Percentiles rank a stretch among this genome's conserved stretches.
phyloP scores from a whole-genome alignment of 306 rosid species.

The Cicer bijugum region DNA sequence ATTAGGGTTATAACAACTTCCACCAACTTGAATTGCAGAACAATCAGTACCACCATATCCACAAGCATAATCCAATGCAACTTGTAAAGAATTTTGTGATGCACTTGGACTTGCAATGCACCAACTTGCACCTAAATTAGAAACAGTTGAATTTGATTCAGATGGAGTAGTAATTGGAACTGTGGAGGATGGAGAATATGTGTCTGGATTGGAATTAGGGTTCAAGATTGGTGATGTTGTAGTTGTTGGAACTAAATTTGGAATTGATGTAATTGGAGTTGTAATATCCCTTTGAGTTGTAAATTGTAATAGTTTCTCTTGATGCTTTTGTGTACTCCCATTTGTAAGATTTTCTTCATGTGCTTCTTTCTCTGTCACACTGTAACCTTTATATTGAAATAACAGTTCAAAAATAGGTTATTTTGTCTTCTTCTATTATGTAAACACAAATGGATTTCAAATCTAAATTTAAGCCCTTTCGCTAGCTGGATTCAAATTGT shows the following conservation, averaged over 20 bases:
- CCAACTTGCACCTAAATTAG: slow-evolving; percentile 64
- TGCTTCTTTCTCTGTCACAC: slow-evolving; percentile 44
- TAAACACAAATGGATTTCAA: slow-evolving; percentile 10
- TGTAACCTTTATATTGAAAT: slow-evolving; percentile 55
- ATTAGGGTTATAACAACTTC: slow-evolving; percentile 67
- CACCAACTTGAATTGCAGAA: slow-evolving; percentile 64
- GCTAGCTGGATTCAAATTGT: slow-evolving; percentile 31
- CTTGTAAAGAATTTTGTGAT: slow-evolving; percentile 60
- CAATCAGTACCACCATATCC: slow-evolving; percentile 75
- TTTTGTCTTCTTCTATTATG: slow-evolving; percentile 25
- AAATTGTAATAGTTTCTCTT: slow-evolving; percentile 39
- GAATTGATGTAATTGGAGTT: slow-evolving; percentile 79
- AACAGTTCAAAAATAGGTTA: slow-evolving; percentile 15
- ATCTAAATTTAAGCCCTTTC: background rate
- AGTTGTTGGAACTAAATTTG: slow-evolving; percentile 58
- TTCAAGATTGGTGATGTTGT: slow-evolving; percentile 58
- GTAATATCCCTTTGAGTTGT: slow-evolving; percentile 65
- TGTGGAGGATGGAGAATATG: slow-evolving; percentile 56
- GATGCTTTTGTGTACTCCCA: slow-evolving; percentile 39
- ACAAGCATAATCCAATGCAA: slow-evolving; percentile 86
- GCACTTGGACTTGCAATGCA: slow-evolving; percentile 74
- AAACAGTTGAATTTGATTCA: slow-evolving; percentile 43
- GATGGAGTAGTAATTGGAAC: slow-evolving; percentile 50
- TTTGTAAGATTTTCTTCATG: slow-evolving; percentile 17
- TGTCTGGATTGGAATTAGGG: slow-evolving; percentile 66